Conservation (phyloP, 768 basidiomycete genomes). For the Kwoniella botswanensis region DNA sequence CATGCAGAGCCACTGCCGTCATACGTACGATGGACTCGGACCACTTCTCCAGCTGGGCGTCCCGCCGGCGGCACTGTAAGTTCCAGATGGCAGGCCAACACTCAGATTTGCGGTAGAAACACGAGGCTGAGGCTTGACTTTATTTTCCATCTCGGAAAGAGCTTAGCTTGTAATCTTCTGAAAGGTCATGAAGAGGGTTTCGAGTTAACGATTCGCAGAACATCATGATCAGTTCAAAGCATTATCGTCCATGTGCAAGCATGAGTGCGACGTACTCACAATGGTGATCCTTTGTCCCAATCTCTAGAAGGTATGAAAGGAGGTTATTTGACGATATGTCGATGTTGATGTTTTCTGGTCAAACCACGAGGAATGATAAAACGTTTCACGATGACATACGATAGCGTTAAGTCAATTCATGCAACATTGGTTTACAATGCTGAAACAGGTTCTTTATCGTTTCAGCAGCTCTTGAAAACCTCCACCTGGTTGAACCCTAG, state of each 20-base stretch:
- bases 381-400: background rate
- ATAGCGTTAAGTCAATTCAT: no score
- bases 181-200: no score
- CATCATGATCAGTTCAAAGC: no score
- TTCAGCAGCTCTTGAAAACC: background rate
- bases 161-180: no score
- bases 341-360: no score
- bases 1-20: background rate
- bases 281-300: background rate
- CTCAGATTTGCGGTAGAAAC: conserved; percentile 16
- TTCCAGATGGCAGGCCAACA: background rate
- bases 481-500: background rate
- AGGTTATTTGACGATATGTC: background rate
- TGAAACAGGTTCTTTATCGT: conserved; percentile 1
- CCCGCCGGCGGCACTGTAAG: conserved; percentile 14
- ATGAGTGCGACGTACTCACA: background rate
- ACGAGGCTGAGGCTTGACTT: conserved; percentile 13
- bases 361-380: background rate
- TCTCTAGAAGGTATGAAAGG: conserved; percentile 3
- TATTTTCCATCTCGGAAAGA: background rate
- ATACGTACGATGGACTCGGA: conserved; percentile 13
- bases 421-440: background rate
- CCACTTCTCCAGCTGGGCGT: conserved; percentile 23
- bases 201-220: no score
- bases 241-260: background rate